A percentile compares a stretch with the other conserved stretches of the same genome.
These are phyloP conservation scores for Plantago lanceolata DNA, from an alignment of 305 asterid genomes.

Conservation along the genomic window DNA sequence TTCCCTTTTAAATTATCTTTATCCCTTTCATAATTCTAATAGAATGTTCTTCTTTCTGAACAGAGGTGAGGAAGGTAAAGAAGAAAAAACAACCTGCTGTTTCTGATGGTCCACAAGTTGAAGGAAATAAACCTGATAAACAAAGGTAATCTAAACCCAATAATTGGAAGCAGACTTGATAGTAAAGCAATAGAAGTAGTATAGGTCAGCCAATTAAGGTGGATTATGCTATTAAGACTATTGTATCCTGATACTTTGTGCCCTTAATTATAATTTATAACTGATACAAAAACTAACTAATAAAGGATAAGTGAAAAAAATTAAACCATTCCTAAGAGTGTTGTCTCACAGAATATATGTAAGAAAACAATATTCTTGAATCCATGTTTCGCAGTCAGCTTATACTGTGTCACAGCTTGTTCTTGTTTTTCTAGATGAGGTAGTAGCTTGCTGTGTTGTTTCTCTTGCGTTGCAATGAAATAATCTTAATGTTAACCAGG, in stretches of 20 bases:
- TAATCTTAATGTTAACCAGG: conserved; percentile 45
- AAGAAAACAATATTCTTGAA: not conserved
- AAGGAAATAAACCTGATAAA: conserved; percentile 51
- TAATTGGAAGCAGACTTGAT: not conserved
- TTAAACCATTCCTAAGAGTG: not conserved
- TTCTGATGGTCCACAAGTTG: conserved; percentile 32
- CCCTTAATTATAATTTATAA: not conserved
- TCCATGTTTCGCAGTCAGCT: not conserved
- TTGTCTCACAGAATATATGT: not conserved
- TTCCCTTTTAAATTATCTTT: conserved; percentile 5
- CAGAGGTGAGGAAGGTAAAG: conserved; percentile 31
- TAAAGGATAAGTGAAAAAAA: not conserved
- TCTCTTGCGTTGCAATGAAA: conserved; percentile 10
- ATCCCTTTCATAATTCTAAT: not conserved
- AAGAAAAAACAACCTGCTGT: conserved; percentile 30
- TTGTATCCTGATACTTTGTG: not conserved
- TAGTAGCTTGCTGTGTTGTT: conserved; percentile 7
- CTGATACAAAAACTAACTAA: not conserved
- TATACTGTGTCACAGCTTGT: conserved; percentile 15
- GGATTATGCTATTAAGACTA: not conserved
- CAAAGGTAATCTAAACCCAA: conserved; percentile 51
- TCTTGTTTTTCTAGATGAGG: not conserved
- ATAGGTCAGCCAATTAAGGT: not conserved
- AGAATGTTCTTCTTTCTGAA: conserved; percentile 21
- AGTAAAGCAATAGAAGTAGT: not conserved